Percentiles rank a stretch among this genome's conserved stretches.
These are phyloP conservation scores for Claviceps lovelessii DNA, from an alignment of 2,329 filamentous ascomycete genomes.

Conservation along the genomic window DNA sequence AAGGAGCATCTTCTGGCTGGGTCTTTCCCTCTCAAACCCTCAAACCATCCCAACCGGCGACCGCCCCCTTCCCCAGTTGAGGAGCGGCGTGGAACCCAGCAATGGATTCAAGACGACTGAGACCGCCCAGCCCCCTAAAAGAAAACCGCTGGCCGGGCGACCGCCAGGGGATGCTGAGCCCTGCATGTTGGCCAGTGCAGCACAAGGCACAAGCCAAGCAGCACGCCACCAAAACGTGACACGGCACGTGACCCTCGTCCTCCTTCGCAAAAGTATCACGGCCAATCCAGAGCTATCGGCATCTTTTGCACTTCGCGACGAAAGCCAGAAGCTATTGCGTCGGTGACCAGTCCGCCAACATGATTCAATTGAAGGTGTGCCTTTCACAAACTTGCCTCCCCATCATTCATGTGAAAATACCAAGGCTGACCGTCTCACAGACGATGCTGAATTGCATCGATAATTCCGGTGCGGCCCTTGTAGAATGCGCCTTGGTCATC, in stretches of 20 bases:
- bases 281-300: background rate
- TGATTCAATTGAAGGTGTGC: conserved; percentile 79
- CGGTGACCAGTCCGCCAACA: conserved; percentile 31
- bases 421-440: conserved; percentile 30
- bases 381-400: background rate
- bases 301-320: too few species aligned
- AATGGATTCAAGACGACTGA: background rate
- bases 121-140: conserved; percentile 10
- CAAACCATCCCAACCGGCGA: background rate
- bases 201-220: too few species aligned
- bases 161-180: background rate
- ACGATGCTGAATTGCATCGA: conserved; percentile 99
- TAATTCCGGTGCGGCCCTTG: conserved; percentile 93
- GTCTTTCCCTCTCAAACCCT: background rate
- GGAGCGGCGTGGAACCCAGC: background rate
- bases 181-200: too few species aligned
- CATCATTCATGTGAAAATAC: too few species aligned
- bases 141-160: conserved; percentile 17
- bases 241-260: background rate
- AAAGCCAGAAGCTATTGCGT: conserved; percentile 3
- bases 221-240: background rate
- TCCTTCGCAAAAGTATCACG: background rate
- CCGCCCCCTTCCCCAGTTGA: background rate
- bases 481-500: conserved; percentile 89
- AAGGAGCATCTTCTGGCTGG: conserved; percentile 1